These are phyloP conservation scores for Pestalotiopsis sp. DNA, from an alignment of 2,329 filamentous ascomycete species.

Conservation along the genomic window DNA sequence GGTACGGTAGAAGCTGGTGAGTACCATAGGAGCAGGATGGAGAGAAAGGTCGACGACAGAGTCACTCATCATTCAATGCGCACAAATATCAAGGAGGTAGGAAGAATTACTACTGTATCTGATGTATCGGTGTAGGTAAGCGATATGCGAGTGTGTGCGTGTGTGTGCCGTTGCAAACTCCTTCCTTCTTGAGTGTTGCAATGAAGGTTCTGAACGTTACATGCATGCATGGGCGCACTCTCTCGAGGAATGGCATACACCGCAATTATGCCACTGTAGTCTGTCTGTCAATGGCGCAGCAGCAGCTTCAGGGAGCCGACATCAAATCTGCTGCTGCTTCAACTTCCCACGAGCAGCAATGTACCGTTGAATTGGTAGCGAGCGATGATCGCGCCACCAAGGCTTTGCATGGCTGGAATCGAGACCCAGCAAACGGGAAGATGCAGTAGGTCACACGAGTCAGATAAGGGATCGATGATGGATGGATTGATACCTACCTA, in stretches of 20 bases:
- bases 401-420: background rate
- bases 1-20: background rate
- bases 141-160: background rate
- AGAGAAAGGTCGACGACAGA: background rate
- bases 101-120: background rate
- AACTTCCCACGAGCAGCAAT: background rate
- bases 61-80: background rate
- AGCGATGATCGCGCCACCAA: background rate
- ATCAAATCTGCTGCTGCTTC: background rate
- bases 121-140: background rate
- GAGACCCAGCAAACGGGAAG: background rate
- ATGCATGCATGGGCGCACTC: background rate
- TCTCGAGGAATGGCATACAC: background rate
- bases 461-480: background rate
- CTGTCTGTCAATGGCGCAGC: background rate
- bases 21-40: background rate
- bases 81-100: background rate
- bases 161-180: background rate
- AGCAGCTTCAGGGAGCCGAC: background rate
- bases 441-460: background rate
- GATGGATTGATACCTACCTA: background rate
- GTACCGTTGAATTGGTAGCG: background rate
- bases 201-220: constrained; percentile 3
- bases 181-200: constrained; percentile 7
- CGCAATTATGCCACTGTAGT: background rate